Evolutionary conservation across 306 rosid species (phyloP).

Genomic region (Vachellia collinsii): DNA sequence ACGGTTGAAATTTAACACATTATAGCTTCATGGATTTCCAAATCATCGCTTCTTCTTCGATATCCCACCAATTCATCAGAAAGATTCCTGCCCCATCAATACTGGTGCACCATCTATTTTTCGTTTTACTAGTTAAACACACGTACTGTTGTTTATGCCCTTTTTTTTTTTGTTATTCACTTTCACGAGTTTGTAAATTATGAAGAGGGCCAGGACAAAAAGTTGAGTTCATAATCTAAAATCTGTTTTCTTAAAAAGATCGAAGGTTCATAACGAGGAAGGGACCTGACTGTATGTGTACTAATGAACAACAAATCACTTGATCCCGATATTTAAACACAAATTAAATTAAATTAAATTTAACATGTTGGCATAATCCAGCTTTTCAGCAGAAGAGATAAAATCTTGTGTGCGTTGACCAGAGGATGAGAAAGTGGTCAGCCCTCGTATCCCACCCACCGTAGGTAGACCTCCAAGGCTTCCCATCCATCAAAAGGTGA

Average conservation of each 20-base stretch:
- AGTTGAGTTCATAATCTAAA: too few relatives aligned
- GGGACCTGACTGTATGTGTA: neutral
- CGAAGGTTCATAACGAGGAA: too few relatives aligned
- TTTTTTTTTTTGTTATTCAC: neutral
- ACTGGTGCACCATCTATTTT: too few relatives aligned
- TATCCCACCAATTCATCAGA: neutral
- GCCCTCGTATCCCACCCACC: neutral
- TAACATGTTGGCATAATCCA: neutral
- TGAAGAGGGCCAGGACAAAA: neutral
- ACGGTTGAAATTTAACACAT: neutral
- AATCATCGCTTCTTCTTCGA: neutral
- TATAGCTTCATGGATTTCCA: neutral
- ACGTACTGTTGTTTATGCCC: neutral
- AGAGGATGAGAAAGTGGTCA: conserved; percentile 9
- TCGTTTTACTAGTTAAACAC: neutral
- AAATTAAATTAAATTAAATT: neutral
- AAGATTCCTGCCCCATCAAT: neutral
- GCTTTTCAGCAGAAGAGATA: neutral
- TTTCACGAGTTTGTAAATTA: neutral
- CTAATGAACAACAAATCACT: neutral
- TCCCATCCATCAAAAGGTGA: neutral
- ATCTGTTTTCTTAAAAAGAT: too few relatives aligned
- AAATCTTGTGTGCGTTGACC: neutral
- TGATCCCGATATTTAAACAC: neutral
- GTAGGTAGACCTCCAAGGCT: conserved; percentile 5